Percentiles rank a stretch among this genome's conserved stretches.
Evolutionary conservation across 2,329 filamentous ascomycete genomes (phyloP).

Genomic region (Acrodontium crateriforme): DNA sequence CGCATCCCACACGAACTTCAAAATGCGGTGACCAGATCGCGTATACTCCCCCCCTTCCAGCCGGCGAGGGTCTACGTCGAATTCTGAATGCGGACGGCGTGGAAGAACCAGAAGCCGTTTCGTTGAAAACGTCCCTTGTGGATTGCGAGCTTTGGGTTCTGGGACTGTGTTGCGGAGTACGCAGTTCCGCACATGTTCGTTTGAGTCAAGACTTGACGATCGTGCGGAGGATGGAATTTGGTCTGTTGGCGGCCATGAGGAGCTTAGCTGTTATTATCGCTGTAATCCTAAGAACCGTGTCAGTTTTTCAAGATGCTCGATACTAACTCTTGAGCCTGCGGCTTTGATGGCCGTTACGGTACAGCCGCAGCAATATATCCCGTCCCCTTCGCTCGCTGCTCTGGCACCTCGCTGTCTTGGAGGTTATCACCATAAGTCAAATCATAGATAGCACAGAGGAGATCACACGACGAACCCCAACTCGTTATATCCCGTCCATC

Average conservation of each 20-base stretch:
- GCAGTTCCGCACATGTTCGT: constrained; percentile 19
- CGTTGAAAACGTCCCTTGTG: constrained; percentile 19
- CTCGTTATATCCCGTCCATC: constrained; percentile 33
- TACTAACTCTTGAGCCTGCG: no score
- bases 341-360: constrained; percentile 16
- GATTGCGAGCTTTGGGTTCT: constrained; percentile 23
- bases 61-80: constrained; percentile 32
- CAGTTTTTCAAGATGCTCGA: no score
- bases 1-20: constrained; percentile 37
- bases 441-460: constrained; percentile 34
- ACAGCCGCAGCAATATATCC: constrained; percentile 18
- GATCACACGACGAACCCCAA: constrained; percentile 34
- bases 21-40: constrained; percentile 25
- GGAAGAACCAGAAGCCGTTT: constrained; percentile 30
- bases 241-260: constrained; percentile 32
- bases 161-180: constrained; percentile 19
- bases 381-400: constrained; percentile 12
- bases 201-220: constrained; percentile 15
- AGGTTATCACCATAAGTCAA: constrained; percentile 20
- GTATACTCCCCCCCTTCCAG: constrained; percentile 25
- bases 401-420: no score
- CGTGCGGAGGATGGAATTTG: constrained; percentile 15
- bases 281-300: no score
- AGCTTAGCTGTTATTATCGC: constrained; percentile 25
- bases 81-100: constrained; percentile 23